phyloP scores from a whole-genome alignment of 306 rosid genomes.

The Nissolia schottii region DNA sequence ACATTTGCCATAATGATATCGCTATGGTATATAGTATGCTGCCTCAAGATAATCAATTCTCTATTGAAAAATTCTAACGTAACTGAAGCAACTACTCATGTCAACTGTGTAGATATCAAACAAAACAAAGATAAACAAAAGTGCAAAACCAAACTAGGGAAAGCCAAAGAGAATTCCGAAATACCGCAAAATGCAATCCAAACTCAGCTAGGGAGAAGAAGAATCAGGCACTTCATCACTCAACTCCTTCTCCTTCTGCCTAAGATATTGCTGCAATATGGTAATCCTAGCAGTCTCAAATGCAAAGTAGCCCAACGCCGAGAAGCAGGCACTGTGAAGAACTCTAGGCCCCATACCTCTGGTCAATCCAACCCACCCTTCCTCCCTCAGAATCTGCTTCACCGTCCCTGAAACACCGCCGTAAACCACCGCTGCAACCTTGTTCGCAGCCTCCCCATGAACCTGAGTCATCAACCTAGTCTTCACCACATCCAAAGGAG shows the following conservation, averaged over 20 bases:
- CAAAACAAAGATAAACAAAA: not conserved
- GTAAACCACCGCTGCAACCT: slow-evolving; percentile 50
- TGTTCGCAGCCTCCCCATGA: slow-evolving; percentile 45
- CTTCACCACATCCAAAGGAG: slow-evolving; percentile 92
- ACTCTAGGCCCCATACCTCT: slow-evolving; percentile 95
- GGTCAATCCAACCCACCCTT: slow-evolving; percentile 77
- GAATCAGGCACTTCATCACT: slow-evolving; percentile 33
- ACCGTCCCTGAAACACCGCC: slow-evolving; percentile 58
- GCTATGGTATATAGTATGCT: too few species aligned
- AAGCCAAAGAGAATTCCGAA: not conserved
- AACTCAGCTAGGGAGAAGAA: slow-evolving; percentile 41
- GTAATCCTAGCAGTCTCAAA: slow-evolving; percentile 88
- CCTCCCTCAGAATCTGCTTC: slow-evolving; percentile 64
- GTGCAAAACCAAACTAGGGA: not conserved
- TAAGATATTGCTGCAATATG: slow-evolving; percentile 53
- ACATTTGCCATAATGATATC: not conserved
- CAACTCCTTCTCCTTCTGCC: slow-evolving; percentile 43
- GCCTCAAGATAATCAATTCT: not conserved
- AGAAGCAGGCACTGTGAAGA: slow-evolving; percentile 85
- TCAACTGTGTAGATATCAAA: not conserved
- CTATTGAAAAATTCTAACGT: not conserved
- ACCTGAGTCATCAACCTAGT: slow-evolving; percentile 90
- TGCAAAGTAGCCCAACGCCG: slow-evolving; percentile 88
- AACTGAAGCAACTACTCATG: not conserved
- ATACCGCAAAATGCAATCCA: not conserved